Evolutionary conservation across 495 filamentous ascomycete genomes (phyloP), one percentile per base, ranked within the genome.

Genomic region (Sporormia fimetaria): DNA sequence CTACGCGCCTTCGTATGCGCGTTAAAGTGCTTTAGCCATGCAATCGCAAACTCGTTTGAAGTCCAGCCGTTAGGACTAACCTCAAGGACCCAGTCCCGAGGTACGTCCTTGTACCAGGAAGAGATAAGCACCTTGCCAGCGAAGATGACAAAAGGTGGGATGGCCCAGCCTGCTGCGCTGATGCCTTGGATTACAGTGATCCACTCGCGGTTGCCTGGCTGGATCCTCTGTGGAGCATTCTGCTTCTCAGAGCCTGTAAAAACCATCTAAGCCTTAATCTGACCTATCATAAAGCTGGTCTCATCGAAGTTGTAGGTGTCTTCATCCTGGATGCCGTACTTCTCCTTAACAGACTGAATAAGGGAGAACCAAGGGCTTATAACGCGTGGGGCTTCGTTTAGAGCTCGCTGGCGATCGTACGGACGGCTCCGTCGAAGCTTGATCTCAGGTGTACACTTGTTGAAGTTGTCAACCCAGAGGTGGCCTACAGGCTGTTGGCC

Each of bases 291-390:
- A 55, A 67, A 40, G 36, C 60, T 52, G 34, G 52, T 62, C 50
- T 68, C 56, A 46, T 69, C 56, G 40, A 70, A 67, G 46, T 68
- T 69, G 42, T 63, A 66, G 24, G 61, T 59, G 57, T 67, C 59
- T 16, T 57, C 49, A 11, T 58, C 41, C 9, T 32, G n/a, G 30
- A 68, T 63, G 6, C 53, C 47, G 39, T 66, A 59, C 38, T 63
- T 54, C 11, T 27, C n/a, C n/a, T n/a, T n/a, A n/a, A n/a, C n/a
- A n/a, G n/a, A n/a, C n/a, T n/a, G n/a, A n/a, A n/a, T n/a, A n/a
- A n/a, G n/a, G n/a, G n/a, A n/a, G n/a, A n/a, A n/a, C n/a, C n/a
- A n/a, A n/a, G n/a, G n/a, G n/a, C n/a, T n/a, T n/a, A n/a, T n/a
- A n/a, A n/a, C n/a, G n/a, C n/a, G n/a, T n/a, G n/a, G n/a, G n/a